Conservation (phyloP, 495 filamentous ascomycete genomes). For the Rhypophila decipiens region DNA sequence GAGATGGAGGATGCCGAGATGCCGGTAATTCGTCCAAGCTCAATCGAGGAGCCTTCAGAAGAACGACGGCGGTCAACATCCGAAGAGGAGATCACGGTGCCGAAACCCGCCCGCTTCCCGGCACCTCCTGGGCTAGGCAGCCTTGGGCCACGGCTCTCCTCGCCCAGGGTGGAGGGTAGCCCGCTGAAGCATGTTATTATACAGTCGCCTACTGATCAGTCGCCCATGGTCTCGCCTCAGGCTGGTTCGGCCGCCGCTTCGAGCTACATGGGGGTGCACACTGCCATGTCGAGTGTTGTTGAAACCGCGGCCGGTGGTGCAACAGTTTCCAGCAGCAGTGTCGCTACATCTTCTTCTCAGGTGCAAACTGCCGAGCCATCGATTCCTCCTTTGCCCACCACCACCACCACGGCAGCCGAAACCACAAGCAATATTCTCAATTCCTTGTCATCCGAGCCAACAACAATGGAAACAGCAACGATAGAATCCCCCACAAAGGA, state of each 20-base stretch:
- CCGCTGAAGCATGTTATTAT: slow-evolving; percentile 41
- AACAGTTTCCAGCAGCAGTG: too few relatives aligned
- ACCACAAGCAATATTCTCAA: too few relatives aligned
- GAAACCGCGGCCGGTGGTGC: too few relatives aligned
- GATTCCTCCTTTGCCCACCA: too few relatives aligned
- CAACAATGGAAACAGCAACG: too few relatives aligned
- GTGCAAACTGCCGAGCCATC: too few relatives aligned
- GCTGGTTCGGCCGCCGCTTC: slow-evolving; percentile 1
- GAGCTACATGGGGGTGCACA: slow-evolving; percentile 13
- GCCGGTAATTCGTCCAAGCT: slow-evolving; percentile 11
- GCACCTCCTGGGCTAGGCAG: slow-evolving; percentile 13
- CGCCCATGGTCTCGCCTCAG: slow-evolving; percentile 10
- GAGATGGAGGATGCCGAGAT: slow-evolving; percentile 23
- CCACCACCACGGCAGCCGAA: too few relatives aligned
- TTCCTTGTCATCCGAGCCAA: too few relatives aligned
- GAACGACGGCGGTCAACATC: slow-evolving; percentile 8
- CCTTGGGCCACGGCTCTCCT: slow-evolving; percentile 5
- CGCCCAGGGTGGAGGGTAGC: slow-evolving; percentile 36
- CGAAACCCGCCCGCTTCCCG: slow-evolving; percentile 17
- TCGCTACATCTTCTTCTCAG: too few relatives aligned
- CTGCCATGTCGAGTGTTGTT: too few relatives aligned
- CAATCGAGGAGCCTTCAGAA: slow-evolving; percentile 21
- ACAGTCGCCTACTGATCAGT: slow-evolving; percentile 27
- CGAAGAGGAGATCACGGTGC: slow-evolving; percentile 18
- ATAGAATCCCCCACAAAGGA: too few relatives aligned